Evolutionary conservation across 2,329 filamentous ascomycete species (phyloP).

Genomic region (Colletotrichum magnum): DNA sequence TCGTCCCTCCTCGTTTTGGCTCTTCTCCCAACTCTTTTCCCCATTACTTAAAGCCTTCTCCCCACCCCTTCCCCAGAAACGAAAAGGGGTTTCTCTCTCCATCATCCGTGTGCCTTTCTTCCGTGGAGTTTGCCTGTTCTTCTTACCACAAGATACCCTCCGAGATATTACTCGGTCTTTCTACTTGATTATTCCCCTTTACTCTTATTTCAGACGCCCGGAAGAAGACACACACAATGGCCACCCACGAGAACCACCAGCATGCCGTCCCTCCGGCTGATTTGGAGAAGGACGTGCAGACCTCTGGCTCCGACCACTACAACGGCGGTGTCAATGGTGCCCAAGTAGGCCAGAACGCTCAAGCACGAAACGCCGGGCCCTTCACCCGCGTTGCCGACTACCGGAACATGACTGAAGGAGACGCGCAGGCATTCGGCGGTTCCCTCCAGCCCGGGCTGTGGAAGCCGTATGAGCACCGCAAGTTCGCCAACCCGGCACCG

Average conservation of each 20-base stretch:
- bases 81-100: neutral
- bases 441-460: constrained; percentile 80
- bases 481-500: constrained; percentile 85
- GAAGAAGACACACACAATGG: constrained; percentile 36
- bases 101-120: constrained; percentile 28
- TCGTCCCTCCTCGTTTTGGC: constrained; percentile 28
- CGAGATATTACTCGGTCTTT: neutral
- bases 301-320: constrained; percentile 35
- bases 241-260: constrained; percentile 32
- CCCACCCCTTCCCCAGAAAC: constrained; percentile 22
- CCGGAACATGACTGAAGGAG: constrained; percentile 37
- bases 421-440: constrained; percentile 73
- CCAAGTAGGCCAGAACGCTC: constrained; percentile 24
- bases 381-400: constrained; percentile 39
- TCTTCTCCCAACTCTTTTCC: constrained; percentile 26
- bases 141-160: constrained; percentile 22
- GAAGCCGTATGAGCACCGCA: constrained; percentile 75
- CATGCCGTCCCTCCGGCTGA: constrained; percentile 23
- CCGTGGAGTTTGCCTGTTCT: constrained; percentile 26
- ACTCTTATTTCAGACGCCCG: constrained; percentile 18
- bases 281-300: constrained; percentile 40
- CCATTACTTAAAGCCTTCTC: constrained; percentile 37
- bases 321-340: constrained; percentile 31
- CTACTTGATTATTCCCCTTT: neutral
- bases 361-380: constrained; percentile 33